Evolutionary conservation across 371 early-diverging fungal genomes (phyloP), one percentile per base, ranked within the genome.

Genomic region (Capillidium heterosporum): DNA sequence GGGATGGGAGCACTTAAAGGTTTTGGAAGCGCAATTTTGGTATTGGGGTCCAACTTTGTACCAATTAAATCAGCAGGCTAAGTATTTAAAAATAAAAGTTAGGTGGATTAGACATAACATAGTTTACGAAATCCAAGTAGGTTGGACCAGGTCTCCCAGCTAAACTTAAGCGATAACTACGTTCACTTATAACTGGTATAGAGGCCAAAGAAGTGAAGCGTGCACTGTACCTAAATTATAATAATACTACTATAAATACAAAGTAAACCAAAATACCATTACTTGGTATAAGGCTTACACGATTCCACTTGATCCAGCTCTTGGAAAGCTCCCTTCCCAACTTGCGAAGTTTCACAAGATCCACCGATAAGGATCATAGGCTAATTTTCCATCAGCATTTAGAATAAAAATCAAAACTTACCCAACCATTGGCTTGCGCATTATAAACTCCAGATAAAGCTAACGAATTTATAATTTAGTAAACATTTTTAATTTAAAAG

Each of bases 281-380:
- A 73, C 67, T 87, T 87, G 49, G 82, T 71, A 49, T 83, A 79
- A 21, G 73, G 78, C 28, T 68, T 60, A 59, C 74, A 73, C 24
- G 76, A 75, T 52, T 76, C 81, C 1, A 86, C 80, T 67, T 87
- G 88, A 58, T 71, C 72, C 21, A 77, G 66, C 58, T 87, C 88
- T 67, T 87, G 88, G 62, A 87, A 87, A 1, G 82, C 85, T 1
- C 88, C 88, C 58, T 69, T 71, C 40, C 79, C 81, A 48, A 65
- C 67, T 48, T 74, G 54, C 26, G 47, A 56, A 56, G 31, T 46
- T 41, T 79, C 79, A 28, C 66, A 67, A 5, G 80, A 74, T 10
- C 68, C 69, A 55, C 62, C 66, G 48, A 68, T 59, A 19, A 81
- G 60, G 7, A 84, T 72, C 61, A 81, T 60, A 2, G 84, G 84